Conservation (phyloP, 2,329 filamentous ascomycete species). For the Colletotrichum sojae region DNA sequence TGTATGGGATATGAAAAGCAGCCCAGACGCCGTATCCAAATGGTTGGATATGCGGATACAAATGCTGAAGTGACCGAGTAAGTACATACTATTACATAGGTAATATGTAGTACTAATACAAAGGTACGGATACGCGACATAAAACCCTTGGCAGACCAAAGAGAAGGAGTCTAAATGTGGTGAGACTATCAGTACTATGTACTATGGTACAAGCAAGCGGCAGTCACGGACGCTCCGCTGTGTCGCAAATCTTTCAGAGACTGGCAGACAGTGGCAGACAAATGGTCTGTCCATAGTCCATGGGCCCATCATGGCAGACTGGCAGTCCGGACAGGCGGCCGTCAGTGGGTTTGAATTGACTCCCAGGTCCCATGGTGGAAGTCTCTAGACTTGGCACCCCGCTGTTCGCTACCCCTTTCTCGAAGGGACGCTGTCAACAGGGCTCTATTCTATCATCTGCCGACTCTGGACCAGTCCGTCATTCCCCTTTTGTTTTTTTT, state of each 20-base stretch:
- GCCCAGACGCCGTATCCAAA: neutral
- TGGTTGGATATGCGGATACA: too few species aligned
- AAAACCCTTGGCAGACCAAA: too few species aligned
- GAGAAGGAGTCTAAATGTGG: too few species aligned
- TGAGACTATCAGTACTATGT: too few species aligned
- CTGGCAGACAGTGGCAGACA: conserved; percentile 21
- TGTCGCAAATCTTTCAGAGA: conserved; percentile 23
- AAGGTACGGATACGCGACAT: too few species aligned
- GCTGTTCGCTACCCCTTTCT: conserved; percentile 27
- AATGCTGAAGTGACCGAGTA: too few species aligned
- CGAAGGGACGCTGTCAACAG: neutral
- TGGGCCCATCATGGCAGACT: neutral
- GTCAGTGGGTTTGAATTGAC: conserved; percentile 30
- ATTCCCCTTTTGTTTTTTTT: neutral
- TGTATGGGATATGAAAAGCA: too few species aligned
- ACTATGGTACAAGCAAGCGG: neutral
- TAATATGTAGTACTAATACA: too few species aligned
- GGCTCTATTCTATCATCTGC: conserved; percentile 15
- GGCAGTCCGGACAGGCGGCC: neutral
- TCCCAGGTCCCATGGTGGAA: neutral
- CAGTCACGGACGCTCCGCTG: conserved; percentile 10
- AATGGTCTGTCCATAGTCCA: conserved; percentile 20
- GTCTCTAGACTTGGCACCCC: neutral
- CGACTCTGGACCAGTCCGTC: conserved; percentile 17
- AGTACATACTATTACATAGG: too few species aligned